Conservation (phyloP, 1,284 basidiomycete genomes). For the Chiua sp. region DNA sequence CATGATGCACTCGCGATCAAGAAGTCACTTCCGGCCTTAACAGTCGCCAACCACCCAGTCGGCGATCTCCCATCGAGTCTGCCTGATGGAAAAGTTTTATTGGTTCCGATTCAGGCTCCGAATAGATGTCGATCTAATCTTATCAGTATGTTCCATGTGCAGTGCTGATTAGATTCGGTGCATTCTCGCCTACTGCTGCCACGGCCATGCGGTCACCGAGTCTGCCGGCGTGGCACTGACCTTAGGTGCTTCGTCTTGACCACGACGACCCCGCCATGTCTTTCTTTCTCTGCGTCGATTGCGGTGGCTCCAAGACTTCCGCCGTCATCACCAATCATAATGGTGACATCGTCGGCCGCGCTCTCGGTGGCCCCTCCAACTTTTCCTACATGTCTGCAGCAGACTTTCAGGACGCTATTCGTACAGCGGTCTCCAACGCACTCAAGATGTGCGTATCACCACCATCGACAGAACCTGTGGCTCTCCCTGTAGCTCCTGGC, state of each 20-base stretch:
- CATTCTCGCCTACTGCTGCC: not conserved
- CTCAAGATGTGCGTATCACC: slow-evolving; percentile 50
- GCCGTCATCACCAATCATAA: slow-evolving; percentile 62
- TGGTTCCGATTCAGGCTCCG: no score
- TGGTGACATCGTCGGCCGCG: slow-evolving; percentile 66
- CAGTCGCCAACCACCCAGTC: no score
- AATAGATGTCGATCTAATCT: not conserved
- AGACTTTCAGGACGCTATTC: slow-evolving; percentile 55
- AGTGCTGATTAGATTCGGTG: not conserved
- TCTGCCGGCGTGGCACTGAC: not conserved
- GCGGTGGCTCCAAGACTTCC: slow-evolving; percentile 83
- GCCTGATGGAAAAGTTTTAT: no score
- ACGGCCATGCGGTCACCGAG: not conserved
- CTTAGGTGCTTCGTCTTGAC: not conserved
- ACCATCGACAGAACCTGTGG: slow-evolving; percentile 40
- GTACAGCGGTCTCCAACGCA: slow-evolving; percentile 55
- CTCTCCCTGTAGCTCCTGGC: slow-evolving; percentile 44
- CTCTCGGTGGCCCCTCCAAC: slow-evolving; percentile 69
- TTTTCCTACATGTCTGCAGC: slow-evolving; percentile 61
- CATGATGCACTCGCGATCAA: no score
- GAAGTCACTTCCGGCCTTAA: no score
- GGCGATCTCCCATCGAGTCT: no score
- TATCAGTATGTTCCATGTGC: not conserved
- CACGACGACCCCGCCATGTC: slow-evolving; percentile 43
- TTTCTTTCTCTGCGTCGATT: slow-evolving; percentile 79